phyloP scores from a whole-genome alignment of 805 yeast genomes.

The Cyberlindnera nakhonratchasimensis region DNA sequence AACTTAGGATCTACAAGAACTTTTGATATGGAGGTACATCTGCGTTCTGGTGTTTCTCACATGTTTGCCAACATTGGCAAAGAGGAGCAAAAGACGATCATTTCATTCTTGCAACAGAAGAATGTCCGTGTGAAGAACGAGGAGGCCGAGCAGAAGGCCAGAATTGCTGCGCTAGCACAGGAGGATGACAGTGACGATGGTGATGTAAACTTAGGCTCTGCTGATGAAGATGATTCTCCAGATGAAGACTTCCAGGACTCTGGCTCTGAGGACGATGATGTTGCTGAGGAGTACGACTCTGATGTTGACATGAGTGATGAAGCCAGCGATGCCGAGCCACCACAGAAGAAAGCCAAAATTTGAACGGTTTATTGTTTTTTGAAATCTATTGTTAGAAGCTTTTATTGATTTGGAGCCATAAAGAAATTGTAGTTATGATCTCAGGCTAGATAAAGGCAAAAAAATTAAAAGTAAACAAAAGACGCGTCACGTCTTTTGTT shows the following conservation, averaged over 20 bases:
- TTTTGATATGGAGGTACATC: conserved; percentile 80
- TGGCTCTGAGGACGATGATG: conserved; percentile 53
- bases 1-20: conserved; percentile 78
- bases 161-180: conserved; percentile 69
- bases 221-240: conserved; percentile 74
- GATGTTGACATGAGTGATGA: conserved; percentile 22
- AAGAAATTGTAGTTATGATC: neutral
- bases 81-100: conserved; percentile 82
- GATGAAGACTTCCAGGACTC: conserved; percentile 78
- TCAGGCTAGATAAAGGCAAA: neutral
- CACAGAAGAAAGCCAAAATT: conserved; percentile 36
- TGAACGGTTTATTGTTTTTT: too few species aligned
- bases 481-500: neutral
- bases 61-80: conserved; percentile 84
- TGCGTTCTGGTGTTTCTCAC: conserved; percentile 67
- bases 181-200: conserved; percentile 39
- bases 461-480: neutral
- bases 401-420: neutral
- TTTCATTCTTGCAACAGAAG: conserved; percentile 71
- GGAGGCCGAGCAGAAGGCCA: conserved; percentile 79
- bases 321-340: conserved; percentile 31
- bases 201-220: conserved; percentile 64
- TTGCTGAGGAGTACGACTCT: conserved; percentile 29
- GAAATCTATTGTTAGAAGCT: too few species aligned
- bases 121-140: conserved; percentile 82